These are phyloP conservation scores for Neurospora sp. DNA, from an alignment of 495 filamentous ascomycete genomes.

Conservation along the genomic window DNA sequence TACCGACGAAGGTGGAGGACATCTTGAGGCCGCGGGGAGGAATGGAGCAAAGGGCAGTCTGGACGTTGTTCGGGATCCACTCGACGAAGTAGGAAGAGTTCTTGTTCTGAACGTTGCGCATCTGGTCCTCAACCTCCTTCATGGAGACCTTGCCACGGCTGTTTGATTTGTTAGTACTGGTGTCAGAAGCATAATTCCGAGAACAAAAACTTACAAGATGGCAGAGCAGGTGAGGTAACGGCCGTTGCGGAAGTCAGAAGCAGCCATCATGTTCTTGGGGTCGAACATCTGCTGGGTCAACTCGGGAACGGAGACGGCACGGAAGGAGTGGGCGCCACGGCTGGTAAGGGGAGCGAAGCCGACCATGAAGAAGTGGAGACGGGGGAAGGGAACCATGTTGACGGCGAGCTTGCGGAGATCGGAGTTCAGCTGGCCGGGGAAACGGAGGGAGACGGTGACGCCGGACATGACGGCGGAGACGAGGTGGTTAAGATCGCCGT, in stretches of 20 bases:
- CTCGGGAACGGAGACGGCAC: conserved; percentile 93
- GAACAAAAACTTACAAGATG: conserved; percentile 56
- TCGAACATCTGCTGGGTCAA: conserved; percentile 99
- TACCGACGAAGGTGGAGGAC: conserved; percentile 98
- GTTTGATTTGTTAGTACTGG: conserved; percentile 20
- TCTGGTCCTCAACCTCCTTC: conserved; percentile 99
- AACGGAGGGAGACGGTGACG: conserved; percentile 96
- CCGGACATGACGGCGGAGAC: conserved; percentile 99
- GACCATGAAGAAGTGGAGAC: conserved; percentile 99
- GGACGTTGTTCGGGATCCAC: conserved; percentile 99
- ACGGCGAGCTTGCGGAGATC: conserved; percentile 99
- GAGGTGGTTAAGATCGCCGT: conserved; percentile 98
- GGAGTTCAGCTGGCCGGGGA: conserved; percentile 99
- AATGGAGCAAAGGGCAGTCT: conserved; percentile 99
- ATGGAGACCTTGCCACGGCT: conserved; percentile 99
- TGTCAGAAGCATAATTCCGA: not conserved
- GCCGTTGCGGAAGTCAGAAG: conserved; percentile 98
- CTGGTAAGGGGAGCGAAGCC: conserved; percentile 98
- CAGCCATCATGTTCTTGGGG: conserved; percentile 99
- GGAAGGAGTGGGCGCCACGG: conserved; percentile 91
- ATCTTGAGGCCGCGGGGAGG: conserved; percentile 97
- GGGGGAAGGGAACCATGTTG: conserved; percentile 99
- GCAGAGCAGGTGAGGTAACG: conserved; percentile 99
- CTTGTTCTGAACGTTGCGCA: conserved; percentile 99
- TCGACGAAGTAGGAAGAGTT: conserved; percentile 99